Evolutionary conservation across 495 filamentous ascomycete genomes (phyloP), one percentile per base, ranked within the genome.

Genomic region (Lophiotrema nucula): DNA sequence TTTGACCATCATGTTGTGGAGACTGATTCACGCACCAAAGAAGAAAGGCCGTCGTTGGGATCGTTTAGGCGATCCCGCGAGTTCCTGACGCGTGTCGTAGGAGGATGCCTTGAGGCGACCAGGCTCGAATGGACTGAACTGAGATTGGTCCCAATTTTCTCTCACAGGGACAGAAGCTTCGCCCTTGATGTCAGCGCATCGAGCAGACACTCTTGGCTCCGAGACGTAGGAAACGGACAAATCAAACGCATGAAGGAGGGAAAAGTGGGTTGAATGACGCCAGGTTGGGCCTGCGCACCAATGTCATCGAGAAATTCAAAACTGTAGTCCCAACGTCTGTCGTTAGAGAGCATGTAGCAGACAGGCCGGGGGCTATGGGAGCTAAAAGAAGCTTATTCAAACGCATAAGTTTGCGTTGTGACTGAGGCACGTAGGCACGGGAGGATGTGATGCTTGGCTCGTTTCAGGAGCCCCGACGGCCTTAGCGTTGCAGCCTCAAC

Each of bases 311-410:
- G 46, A 43, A 46, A 53, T 53, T 38, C 33, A 26, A 65, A 65
- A 65, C 53, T 49, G 25, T 63, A 42, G 53, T 21, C 53, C 53
- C 44, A 54, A 62, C 63, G 58, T 58, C 44, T 47, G 15, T 31
- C 23, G 63, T 66, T 43, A 56, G 63, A 66, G 54, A 58, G 28
- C 28, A 41, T 56, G 56, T 65, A 56, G 39, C 62, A 65, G 62
- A 56, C 50, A 60, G 56, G 19, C 49, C 42, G 49, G 58, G 58
- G 53, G 22, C 13, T 13, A 33, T 28, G 44, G 47, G 38, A 66
- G 38, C 37, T 47, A 38, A 55, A 66, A 57, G 63, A 62, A 66
- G 63, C 57, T 62, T 66, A 58, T 31, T 49, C 46, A 62, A 66
- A 66, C 57, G 63, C 62, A 65, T 60, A 57, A 65, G 51, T 53